These are phyloP conservation scores for Aphanomyces stellatus DNA, from an alignment of 352 stramenopile species.

Conservation along the genomic window DNA sequence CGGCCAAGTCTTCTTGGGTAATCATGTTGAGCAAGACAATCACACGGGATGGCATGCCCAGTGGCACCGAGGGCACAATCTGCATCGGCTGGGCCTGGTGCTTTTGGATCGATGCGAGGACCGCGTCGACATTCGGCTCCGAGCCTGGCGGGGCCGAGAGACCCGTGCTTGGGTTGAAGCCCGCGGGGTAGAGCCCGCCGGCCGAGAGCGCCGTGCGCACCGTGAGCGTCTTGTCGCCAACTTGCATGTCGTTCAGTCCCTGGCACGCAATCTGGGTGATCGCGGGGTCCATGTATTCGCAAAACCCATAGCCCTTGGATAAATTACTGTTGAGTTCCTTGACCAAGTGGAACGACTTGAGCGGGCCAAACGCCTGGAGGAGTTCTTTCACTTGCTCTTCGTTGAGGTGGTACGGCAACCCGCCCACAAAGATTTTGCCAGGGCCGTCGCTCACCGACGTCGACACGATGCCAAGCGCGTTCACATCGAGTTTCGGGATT, in stretches of 20 bases:
- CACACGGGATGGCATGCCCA: constrained; percentile 65
- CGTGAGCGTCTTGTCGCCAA: constrained; percentile 88
- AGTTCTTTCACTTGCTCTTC: constrained; percentile 94
- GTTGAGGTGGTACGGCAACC: constrained; percentile 94
- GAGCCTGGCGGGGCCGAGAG: constrained; percentile 41
- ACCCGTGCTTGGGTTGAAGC: constrained; percentile 25
- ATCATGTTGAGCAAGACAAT: constrained; percentile 98
- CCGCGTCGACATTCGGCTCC: background rate
- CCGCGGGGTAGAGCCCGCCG: constrained; percentile 22
- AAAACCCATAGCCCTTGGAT: constrained; percentile 98
- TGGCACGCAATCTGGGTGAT: constrained; percentile 89
- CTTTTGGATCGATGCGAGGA: background rate
- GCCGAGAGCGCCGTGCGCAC: constrained; percentile 80
- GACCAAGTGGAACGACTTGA: constrained; percentile 95
- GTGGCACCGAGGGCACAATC: constrained; percentile 40
- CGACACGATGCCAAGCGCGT: constrained; percentile 91
- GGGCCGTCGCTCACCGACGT: constrained; percentile 93
- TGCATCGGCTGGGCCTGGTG: constrained; percentile 53
- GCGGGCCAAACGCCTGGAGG: constrained; percentile 90
- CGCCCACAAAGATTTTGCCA: constrained; percentile 98
- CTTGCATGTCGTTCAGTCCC: constrained; percentile 93
- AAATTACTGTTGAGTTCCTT: constrained; percentile 86
- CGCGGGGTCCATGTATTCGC: constrained; percentile 90
- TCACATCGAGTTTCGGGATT: constrained; percentile 84
- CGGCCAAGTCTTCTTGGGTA: constrained; percentile 90